Evolutionary conservation across 148 eudicot genomes (phyloP).

Genomic region (Bassia scoparia): DNA sequence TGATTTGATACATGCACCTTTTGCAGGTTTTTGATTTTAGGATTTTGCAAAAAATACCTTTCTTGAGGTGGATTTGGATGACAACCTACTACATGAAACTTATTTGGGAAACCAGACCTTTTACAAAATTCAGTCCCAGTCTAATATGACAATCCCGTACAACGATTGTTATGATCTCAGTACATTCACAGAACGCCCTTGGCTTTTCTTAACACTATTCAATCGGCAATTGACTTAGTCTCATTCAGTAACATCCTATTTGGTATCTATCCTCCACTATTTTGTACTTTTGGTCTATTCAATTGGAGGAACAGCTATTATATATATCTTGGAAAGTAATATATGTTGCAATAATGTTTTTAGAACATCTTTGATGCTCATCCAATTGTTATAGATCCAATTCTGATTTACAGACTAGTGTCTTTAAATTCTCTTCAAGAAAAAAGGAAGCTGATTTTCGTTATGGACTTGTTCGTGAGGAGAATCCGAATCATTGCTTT

Average conservation of each 20-base stretch:
- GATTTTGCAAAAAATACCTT: slow-evolving; percentile 84
- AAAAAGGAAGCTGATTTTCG: slow-evolving; percentile 89
- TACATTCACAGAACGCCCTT: slow-evolving; percentile 84
- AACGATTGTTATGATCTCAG: slow-evolving; percentile 91
- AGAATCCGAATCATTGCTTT: slow-evolving; percentile 95
- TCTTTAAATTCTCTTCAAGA: slow-evolving; percentile 80
- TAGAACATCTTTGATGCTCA: neutral
- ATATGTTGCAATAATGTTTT: neutral
- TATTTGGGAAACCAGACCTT: slow-evolving; percentile 68
- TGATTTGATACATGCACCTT: slow-evolving; percentile 10
- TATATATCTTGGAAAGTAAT: slow-evolving; percentile 65
- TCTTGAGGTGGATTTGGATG: slow-evolving; percentile 98
- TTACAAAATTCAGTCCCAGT: slow-evolving; percentile 84
- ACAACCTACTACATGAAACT: slow-evolving; percentile 74
- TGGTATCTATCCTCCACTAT: slow-evolving; percentile 91
- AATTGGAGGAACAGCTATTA: slow-evolving; percentile 78
- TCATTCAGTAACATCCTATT: slow-evolving; percentile 85
- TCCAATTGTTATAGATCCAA: slow-evolving; percentile 10
- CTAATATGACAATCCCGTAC: slow-evolving; percentile 94
- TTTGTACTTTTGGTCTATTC: slow-evolving; percentile 76
- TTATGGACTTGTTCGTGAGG: slow-evolving; percentile 90
- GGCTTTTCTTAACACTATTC: slow-evolving; percentile 75
- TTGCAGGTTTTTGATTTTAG: slow-evolving; percentile 77
- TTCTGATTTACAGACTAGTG: slow-evolving; percentile 50
- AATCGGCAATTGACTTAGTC: slow-evolving; percentile 80